These are phyloP conservation scores for Conoideocrella luteorostrata DNA, from an alignment of 2,329 filamentous ascomycete genomes.

Conservation along the genomic window DNA sequence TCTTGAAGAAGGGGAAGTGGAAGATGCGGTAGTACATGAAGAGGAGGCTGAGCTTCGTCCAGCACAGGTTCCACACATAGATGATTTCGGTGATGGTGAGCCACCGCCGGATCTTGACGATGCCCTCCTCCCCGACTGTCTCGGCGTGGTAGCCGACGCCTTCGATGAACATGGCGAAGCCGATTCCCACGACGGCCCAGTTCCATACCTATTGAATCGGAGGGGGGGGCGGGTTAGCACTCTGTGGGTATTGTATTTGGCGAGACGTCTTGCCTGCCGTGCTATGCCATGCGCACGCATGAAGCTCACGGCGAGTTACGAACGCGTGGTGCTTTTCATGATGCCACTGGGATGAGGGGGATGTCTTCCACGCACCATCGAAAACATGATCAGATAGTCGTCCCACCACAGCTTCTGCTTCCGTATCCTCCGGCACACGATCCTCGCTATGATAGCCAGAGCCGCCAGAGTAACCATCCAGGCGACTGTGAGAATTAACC, in stretches of 20 bases:
- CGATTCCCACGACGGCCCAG: slow-evolving; percentile 36
- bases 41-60: slow-evolving; percentile 41
- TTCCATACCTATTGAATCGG: slow-evolving; percentile 29
- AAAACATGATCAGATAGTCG: slow-evolving; percentile 40
- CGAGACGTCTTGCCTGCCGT: too few species aligned
- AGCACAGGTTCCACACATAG: slow-evolving; percentile 38
- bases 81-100: slow-evolving; percentile 39
- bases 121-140: slow-evolving; percentile 23
- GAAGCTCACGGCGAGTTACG: too few species aligned
- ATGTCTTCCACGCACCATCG: slow-evolving; percentile 28
- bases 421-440: slow-evolving; percentile 32
- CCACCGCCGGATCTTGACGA: slow-evolving; percentile 37
- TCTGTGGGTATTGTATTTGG: background rate
- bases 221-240: background rate
- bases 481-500: slow-evolving; percentile 30
- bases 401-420: slow-evolving; percentile 40
- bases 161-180: slow-evolving; percentile 37
- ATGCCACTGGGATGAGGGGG: background rate
- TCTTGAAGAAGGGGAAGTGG: slow-evolving; percentile 33
- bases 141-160: slow-evolving; percentile 41
- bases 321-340: too few species aligned
- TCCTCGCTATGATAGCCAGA: slow-evolving; percentile 28
- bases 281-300: too few species aligned
- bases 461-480: slow-evolving; percentile 33
- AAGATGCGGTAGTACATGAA: slow-evolving; percentile 47